Evolutionary conservation across 805 yeast genomes (phyloP), one percentile per base, ranked within the genome.

Genomic region (Schwanniomyces vanrijiae): DNA sequence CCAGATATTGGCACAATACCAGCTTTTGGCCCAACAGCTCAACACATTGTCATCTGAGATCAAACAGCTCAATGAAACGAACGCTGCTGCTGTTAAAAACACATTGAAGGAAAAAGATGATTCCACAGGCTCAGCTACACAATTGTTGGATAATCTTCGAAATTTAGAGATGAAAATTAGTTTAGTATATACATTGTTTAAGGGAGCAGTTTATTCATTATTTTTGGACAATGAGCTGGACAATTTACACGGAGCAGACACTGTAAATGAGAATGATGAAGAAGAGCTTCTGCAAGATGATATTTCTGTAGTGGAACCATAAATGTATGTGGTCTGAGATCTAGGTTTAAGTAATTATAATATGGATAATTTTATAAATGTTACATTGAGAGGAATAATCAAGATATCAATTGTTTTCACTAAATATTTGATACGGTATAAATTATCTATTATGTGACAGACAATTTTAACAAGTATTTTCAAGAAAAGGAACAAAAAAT

Each of bases 121-220:
- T 8, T 45, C 40, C 29, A 46, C 45, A 18, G 51, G 63, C 38
- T 41, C 62, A 10, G 68, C 72, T 4, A 65, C 64, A 44, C 59
- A 61, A 19, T 54, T 75, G 37, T 51, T 69, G 22, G 81, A 77
- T 29, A 78, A 80, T 50, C 61, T 85, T 53, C 71, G 89, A 24
- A 77, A 72, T 20, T 72, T 86, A 43, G 91, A 86, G 55, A 72
- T 80, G 50, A 84, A 84, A 52, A 71, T 82, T 10, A 84, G 85
- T 1, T 63, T 84, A 44, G 85, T 86, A 3, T 82, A 82, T 43
- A 84, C 90, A 0, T 61, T 83, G 37, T 76, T 86, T 63, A 82
- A 84, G 53, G 84, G 87, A 4, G 85, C 90, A 3, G 88, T 86
- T 3, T 86, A 86, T 58, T 78, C 84, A 14, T 66, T 85, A 43